Percentiles rank a stretch among this genome's conserved stretches.
phyloP scores from a whole-genome alignment of 352 stramenopile species.

The Phytopythium montanum region DNA sequence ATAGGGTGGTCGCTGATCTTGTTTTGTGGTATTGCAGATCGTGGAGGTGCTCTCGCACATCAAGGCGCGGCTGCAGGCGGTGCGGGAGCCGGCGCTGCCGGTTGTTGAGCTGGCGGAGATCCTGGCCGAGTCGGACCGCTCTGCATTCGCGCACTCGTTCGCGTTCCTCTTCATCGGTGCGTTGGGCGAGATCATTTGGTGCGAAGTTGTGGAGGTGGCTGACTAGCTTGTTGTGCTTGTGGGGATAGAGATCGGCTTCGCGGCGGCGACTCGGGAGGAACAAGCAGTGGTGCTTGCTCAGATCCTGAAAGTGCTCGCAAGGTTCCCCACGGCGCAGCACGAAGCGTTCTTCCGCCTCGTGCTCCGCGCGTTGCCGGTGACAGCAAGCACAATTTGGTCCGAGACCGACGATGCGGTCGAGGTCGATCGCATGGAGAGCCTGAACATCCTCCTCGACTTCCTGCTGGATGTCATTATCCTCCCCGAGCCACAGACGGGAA shows the following conservation, averaged over 20 bases:
- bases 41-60: constrained; percentile 70
- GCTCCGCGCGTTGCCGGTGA: constrained; percentile 42
- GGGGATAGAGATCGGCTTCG: constrained; percentile 60
- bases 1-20: not conserved
- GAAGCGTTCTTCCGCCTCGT: constrained; percentile 67
- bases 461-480: constrained; percentile 66
- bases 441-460: constrained; percentile 63
- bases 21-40: constrained; percentile 30
- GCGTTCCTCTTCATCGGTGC: constrained; percentile 72
- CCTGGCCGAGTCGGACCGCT: constrained; percentile 32
- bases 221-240: not conserved
- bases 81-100: constrained; percentile 43
- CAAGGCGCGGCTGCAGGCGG: constrained; percentile 64
- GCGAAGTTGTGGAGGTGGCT: not conserved
- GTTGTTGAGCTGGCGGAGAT: constrained; percentile 41
- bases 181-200: not conserved
- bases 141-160: constrained; percentile 63
- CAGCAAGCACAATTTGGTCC: constrained; percentile 16
- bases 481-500: constrained; percentile 20
- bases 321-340: constrained; percentile 36
- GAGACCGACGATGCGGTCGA: constrained; percentile 5
- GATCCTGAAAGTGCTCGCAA: constrained; percentile 27
- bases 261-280: constrained; percentile 36
- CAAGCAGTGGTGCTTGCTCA: constrained; percentile 30
- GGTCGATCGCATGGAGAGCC: constrained; percentile 15